phyloP scores from a whole-genome alignment of 2,329 filamentous ascomycete genomes.

The Colletotrichum camelliae region DNA sequence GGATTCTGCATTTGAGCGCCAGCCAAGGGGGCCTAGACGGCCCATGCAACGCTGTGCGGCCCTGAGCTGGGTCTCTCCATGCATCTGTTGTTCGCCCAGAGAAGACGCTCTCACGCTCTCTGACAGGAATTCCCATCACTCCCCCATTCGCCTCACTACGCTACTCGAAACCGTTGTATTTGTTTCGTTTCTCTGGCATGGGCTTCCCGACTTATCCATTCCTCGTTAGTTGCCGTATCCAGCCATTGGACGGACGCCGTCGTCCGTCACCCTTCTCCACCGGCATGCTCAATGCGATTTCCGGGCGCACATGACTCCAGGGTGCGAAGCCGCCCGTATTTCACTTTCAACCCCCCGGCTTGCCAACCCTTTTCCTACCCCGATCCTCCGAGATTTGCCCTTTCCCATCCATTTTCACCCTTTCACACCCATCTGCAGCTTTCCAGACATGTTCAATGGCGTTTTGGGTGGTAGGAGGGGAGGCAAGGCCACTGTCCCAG shows the following conservation, averaged over 20 bases:
- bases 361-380: neutral
- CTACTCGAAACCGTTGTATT: conserved; percentile 8
- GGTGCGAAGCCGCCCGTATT: conserved; percentile 16
- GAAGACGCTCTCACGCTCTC: conserved; percentile 3
- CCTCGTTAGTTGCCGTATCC: conserved; percentile 12
- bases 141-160: conserved; percentile 11
- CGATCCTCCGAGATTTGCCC: neutral
- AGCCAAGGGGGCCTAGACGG: conserved; percentile 14
- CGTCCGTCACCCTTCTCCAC: conserved; percentile 14
- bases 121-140: neutral
- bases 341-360: conserved; percentile 14
- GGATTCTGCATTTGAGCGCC: conserved; percentile 11
- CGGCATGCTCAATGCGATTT: conserved; percentile 12
- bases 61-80: conserved; percentile 16
- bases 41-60: conserved; percentile 12
- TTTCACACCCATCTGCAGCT: neutral
- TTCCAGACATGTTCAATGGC: conserved; percentile 39
- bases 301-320: conserved; percentile 21
- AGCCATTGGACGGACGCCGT: conserved; percentile 5
- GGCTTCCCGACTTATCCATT: conserved; percentile 15
- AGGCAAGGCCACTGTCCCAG: conserved; percentile 11
- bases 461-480: conserved; percentile 23
- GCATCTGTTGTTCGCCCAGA: neutral
- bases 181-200: conserved; percentile 20
- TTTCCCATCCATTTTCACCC: neutral